Evolutionary conservation across 176 grass and related monocot species (phyloP), one percentile per base, ranked within the genome.

Genomic region (Phoenix roebelenii): DNA sequence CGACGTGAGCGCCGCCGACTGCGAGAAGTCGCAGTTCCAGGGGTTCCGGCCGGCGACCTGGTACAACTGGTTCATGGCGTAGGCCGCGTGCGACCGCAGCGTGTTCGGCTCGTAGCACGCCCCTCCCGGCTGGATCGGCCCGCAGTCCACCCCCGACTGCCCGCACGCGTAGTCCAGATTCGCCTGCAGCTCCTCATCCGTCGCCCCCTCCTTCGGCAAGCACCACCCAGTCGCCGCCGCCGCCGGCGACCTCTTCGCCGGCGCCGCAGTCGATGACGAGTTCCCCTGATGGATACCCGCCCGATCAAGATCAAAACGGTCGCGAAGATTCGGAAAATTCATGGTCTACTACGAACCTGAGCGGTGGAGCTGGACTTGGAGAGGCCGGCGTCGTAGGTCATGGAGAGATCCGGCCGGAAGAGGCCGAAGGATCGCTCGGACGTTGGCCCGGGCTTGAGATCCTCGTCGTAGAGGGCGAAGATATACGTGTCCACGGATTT

Each of bases 21-120:
- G 70, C 22, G 76, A 29, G 79, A 98, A 98, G 75, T 92, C 84
- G 77, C 93, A 98, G 69, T 89, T 80, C 84, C 75, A 89, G 0
- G 93, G 54, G 70, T 92, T 57, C 3, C 72, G 61, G 3, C 81
- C 81, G 16, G 88, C 68, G 9, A 68, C 73, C 82, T 92, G 93
- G 79, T 79, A 98, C 24, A 85, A 69, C 79, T 98, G 93, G 76
- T 98, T 98, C 84, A 98, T 92, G 68, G 87, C 84, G 72, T 92
- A 98, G 2, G 93, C 82, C 19, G 93, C 93, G 79, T 98, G 93
- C 15, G 93, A 83, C 20, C 70, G 84, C 52, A 98, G 76, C 5
- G 87, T 98, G 82, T 92, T 79, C 7, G 93, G 93, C 58, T 85
- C 65, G 69, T 83, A 98, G 82, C 93, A 98, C 2, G 82, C 79